These are phyloP conservation scores for Microsporum audouinii DNA, from an alignment of 2,329 filamentous ascomycete genomes.

Conservation along the genomic window DNA sequence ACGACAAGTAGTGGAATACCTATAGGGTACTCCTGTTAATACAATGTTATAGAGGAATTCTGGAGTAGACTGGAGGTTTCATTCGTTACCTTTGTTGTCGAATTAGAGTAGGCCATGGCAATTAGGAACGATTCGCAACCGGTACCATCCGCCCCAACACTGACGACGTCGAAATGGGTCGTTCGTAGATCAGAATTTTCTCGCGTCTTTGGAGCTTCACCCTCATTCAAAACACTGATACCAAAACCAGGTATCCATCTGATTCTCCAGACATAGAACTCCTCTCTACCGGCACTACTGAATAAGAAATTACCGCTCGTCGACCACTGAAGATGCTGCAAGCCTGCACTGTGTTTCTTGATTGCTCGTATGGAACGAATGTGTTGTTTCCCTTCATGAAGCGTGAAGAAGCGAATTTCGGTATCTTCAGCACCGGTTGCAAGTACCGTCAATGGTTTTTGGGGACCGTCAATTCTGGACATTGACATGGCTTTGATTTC, in stretches of 20 bases:
- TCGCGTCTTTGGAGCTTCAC: constrained; percentile 37
- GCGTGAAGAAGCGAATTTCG: constrained; percentile 56
- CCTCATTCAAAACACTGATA: constrained; percentile 44
- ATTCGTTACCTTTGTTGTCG: constrained; percentile 49
- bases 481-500: constrained; percentile 61
- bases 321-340: constrained; percentile 72
- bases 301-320: constrained; percentile 57
- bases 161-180: constrained; percentile 59
- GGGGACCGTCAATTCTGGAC: constrained; percentile 18
- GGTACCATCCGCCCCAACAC: constrained; percentile 18
- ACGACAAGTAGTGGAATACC: constrained; percentile 35
- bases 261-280: constrained; percentile 76
- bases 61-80: background rate
- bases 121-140: constrained; percentile 42
- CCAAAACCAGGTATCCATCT: constrained; percentile 42
- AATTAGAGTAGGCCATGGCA: constrained; percentile 73
- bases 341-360: constrained; percentile 67
- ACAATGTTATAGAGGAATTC: background rate
- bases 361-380: constrained; percentile 51
- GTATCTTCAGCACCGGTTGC: constrained; percentile 64
- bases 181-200: constrained; percentile 61
- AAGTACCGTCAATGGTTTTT: constrained; percentile 33
- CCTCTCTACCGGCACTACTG: constrained; percentile 76
- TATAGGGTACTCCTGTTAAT: constrained; percentile 17
- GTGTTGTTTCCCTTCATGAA: constrained; percentile 14